phyloP scores from a whole-genome alignment of 768 basidiomycete species.

The Steccherinum ochraceum region DNA sequence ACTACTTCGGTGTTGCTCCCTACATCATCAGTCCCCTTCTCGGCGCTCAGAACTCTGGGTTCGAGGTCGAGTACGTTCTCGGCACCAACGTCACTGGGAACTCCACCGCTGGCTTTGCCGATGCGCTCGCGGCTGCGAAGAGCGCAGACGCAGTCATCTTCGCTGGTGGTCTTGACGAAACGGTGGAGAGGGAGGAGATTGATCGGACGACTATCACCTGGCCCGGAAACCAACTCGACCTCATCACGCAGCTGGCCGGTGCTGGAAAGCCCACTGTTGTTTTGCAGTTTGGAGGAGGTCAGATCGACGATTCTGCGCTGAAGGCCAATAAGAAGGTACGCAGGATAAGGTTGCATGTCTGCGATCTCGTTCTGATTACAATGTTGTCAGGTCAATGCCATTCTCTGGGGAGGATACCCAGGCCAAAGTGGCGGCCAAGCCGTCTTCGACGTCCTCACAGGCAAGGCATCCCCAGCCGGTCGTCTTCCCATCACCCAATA shows the following conservation, averaged over 20 bases:
- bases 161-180: slow-evolving; percentile 48
- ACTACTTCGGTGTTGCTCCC: slow-evolving; percentile 48
- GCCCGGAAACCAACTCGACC: slow-evolving; percentile 50
- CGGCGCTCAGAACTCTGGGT: slow-evolving; percentile 42
- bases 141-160: slow-evolving; percentile 45
- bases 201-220: slow-evolving; percentile 46
- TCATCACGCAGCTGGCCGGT: slow-evolving; percentile 38
- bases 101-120: slow-evolving; percentile 40
- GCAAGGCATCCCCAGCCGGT: slow-evolving; percentile 47
- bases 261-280: slow-evolving; percentile 47
- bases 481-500: slow-evolving; percentile 51
- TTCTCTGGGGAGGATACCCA: slow-evolving; percentile 54
- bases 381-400: slow-evolving; percentile 37
- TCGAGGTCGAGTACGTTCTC: slow-evolving; percentile 35
- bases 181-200: slow-evolving; percentile 38
- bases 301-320: slow-evolving; percentile 42
- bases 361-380: background rate
- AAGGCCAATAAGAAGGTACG: slow-evolving; percentile 33
- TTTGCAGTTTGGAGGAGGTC: slow-evolving; percentile 52
- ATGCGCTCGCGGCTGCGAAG: slow-evolving; percentile 42
- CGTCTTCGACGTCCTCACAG: slow-evolving; percentile 44
- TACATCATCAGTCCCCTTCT: slow-evolving; percentile 49
- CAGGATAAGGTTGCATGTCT: slow-evolving; percentile 18
- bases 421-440: slow-evolving; percentile 51
- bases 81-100: slow-evolving; percentile 19